Evolutionary conservation across 1,139 yeast genomes (phyloP).

Genomic region (Pneumocystis jirovecii): DNA sequence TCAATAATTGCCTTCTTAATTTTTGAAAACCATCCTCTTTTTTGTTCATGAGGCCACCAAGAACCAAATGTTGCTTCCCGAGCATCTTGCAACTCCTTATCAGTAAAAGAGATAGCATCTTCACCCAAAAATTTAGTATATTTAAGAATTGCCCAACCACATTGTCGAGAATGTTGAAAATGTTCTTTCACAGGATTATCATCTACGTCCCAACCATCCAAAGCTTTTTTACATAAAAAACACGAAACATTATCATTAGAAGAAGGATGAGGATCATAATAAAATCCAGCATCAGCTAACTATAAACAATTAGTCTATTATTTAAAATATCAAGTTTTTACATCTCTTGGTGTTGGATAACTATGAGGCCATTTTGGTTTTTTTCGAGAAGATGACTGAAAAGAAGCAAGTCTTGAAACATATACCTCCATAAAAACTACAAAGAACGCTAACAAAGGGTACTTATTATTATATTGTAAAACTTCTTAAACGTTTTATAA

Average conservation of each 20-base stretch:
- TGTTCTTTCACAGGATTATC: conserved; percentile 34
- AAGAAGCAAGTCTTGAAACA: not conserved
- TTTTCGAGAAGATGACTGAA: not conserved
- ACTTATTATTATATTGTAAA: not conserved
- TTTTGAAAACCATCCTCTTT: conserved; percentile 21
- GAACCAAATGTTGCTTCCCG: conserved; percentile 39
- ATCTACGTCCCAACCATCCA: conserved; percentile 27
- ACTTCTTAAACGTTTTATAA: not conserved
- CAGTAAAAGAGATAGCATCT: conserved; percentile 26
- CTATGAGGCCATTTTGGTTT: conserved; percentile 22
- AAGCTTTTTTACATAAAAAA: conserved; percentile 36
- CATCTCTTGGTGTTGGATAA: conserved; percentile 17
- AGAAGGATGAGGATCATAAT: conserved; percentile 40
- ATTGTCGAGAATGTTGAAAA: conserved; percentile 31
- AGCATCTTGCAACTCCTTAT: conserved; percentile 27
- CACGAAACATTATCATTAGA: conserved; percentile 43
- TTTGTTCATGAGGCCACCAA: conserved; percentile 41
- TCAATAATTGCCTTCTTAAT: conserved; percentile 26
- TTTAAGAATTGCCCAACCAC: conserved; percentile 29
- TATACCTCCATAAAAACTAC: not conserved
- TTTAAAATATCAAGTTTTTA: not conserved
- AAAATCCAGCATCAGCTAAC: conserved; percentile 57
- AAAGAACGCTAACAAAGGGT: not conserved
- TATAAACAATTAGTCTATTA: conserved; percentile 3
- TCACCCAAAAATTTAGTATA: conserved; percentile 5